phyloP scores from a whole-genome alignment of 2,329 filamentous ascomycete species.

The Didymella segeticola region DNA sequence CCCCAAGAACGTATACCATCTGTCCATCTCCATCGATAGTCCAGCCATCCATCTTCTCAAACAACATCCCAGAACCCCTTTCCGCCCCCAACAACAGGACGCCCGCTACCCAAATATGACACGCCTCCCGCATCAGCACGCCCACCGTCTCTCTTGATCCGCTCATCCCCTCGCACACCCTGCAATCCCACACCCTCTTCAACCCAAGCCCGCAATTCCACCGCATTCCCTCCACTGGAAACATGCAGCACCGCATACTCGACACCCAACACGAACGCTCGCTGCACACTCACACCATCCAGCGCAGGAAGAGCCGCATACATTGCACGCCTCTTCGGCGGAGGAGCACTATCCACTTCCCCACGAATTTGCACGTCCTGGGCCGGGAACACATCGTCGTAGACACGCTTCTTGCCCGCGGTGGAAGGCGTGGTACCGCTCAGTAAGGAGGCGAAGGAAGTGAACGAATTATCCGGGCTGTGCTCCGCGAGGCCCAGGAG shows the following conservation, averaged over 20 bases:
- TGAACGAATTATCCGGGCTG: background rate
- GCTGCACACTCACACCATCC: background rate
- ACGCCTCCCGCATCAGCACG: no score
- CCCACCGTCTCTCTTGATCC: no score
- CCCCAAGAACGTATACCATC: no score
- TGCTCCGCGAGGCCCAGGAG: background rate
- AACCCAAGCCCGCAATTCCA: background rate
- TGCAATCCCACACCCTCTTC: background rate
- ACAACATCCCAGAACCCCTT: constrained; percentile 10
- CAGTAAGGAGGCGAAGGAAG: background rate
- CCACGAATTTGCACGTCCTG: no score
- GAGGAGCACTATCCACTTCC: background rate
- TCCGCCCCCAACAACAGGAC: background rate
- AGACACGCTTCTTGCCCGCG: background rate
- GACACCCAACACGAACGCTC: background rate
- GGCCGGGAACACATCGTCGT: no score
- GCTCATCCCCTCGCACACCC: no score
- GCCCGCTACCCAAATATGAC: no score
- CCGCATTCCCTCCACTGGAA: background rate
- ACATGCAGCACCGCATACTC: background rate
- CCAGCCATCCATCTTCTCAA: background rate
- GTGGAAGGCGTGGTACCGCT: background rate
- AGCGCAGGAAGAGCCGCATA: background rate
- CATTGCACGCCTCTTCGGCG: background rate
- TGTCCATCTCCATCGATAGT: no score